phyloP scores from a whole-genome alignment of 495 filamentous ascomycete genomes.

The Jackrogersella minutella region DNA sequence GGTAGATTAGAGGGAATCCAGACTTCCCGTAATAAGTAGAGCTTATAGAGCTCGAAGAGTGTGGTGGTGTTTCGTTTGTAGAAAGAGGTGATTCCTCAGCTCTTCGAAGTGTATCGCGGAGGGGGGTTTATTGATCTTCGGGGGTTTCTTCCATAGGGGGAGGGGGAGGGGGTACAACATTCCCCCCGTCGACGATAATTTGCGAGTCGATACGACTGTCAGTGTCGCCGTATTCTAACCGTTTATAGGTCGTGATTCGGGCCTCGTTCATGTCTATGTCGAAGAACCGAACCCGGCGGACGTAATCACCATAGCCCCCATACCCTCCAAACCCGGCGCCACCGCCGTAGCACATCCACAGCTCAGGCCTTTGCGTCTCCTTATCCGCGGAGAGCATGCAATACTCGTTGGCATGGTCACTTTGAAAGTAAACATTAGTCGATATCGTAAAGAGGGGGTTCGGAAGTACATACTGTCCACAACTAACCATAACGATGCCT shows the following conservation, averaged over 20 bases:
- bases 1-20: conserved; percentile 8
- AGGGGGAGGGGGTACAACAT: conserved; percentile 55
- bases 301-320: conserved; percentile 85
- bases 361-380: conserved; percentile 64
- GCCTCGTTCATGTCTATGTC: conserved; percentile 92
- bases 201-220: conserved; percentile 80
- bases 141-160: conserved; percentile 38
- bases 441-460: background rate
- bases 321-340: conserved; percentile 92
- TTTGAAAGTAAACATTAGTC: conserved; percentile 41
- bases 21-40: conserved; percentile 2
- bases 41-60: background rate
- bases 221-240: conserved; percentile 81
- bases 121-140: background rate
- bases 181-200: conserved; percentile 85
- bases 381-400: conserved; percentile 72
- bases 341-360: conserved; percentile 99
- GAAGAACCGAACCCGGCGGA: conserved; percentile 84
- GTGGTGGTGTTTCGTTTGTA: conserved; percentile 1
- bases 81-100: background rate
- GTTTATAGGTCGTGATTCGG: conserved; percentile 88
- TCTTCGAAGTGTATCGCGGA: background rate
- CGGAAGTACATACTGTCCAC: conserved; percentile 76
- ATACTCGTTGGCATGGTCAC: conserved; percentile 96
- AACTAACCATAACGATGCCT: conserved; percentile 84